A percentile compares a stretch with the other conserved stretches of the same genome.
Evolutionary conservation across 495 filamentous ascomycete genomes (phyloP).

Genomic region (Aspergillus leporis): DNA sequence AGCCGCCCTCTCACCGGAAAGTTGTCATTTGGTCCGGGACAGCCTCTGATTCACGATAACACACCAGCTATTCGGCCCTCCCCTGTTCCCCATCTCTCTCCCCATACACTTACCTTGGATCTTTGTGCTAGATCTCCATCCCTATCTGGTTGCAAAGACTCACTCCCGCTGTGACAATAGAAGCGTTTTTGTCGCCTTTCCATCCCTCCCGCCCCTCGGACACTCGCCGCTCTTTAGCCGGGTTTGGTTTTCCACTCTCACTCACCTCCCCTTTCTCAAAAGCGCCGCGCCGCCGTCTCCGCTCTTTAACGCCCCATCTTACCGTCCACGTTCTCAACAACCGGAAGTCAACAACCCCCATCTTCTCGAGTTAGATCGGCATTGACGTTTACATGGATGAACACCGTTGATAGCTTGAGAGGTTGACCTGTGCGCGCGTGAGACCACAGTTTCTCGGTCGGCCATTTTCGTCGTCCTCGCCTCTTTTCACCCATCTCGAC

Average conservation of each 20-base stretch:
- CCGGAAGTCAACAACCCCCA: conserved; percentile 11
- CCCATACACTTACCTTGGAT: not conserved
- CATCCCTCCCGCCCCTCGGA: conserved; percentile 2
- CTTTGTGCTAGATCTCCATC: not conserved
- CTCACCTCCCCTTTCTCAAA: conserved; percentile 15
- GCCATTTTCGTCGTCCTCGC: conserved; percentile 6
- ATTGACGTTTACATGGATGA: conserved; percentile 10
- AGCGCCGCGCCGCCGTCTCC: conserved; percentile 17
- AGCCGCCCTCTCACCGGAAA: conserved; percentile 6
- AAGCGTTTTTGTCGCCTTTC: not conserved
- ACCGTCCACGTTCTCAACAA: conserved; percentile 13
- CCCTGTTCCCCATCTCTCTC: not conserved
- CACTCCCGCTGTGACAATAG: not conserved
- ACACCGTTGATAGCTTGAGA: conserved; percentile 12
- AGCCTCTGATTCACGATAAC: conserved; percentile 2
- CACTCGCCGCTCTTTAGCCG: not conserved
- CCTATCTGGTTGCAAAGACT: not conserved
- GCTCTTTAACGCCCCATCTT: conserved; percentile 17
- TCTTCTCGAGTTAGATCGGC: conserved; percentile 1
- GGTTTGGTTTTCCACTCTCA: not conserved
- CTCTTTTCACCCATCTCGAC: conserved; percentile 2
- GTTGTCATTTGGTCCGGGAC: not conserved
- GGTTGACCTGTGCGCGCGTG: conserved; percentile 14
- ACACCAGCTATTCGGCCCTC: not conserved
- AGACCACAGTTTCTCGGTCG: not conserved